Evolutionary conservation across 2,329 filamentous ascomycete genomes (phyloP).

Genomic region (Curvularia eragrostidis): DNA sequence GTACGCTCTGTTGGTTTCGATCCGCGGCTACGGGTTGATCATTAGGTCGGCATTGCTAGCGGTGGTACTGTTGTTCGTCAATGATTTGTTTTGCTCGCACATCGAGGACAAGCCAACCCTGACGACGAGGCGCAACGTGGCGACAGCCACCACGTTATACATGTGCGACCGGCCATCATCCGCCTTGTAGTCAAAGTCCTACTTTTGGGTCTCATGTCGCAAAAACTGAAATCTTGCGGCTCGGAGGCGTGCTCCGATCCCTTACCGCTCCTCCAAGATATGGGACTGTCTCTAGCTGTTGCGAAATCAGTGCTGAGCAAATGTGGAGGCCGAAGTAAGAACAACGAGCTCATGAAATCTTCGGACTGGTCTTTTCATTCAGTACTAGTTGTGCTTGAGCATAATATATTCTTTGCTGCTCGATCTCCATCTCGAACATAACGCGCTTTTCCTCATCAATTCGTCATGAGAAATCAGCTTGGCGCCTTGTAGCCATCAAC

Average conservation of each 20-base stretch:
- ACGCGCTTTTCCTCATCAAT: not conserved
- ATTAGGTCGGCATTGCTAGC: not conserved
- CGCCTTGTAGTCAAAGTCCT: not conserved
- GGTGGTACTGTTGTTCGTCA: not conserved
- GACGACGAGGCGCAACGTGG: conserved; percentile 25
- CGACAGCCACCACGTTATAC: conserved; percentile 15
- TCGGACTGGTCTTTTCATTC: not conserved
- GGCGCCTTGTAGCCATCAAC: conserved; percentile 50
- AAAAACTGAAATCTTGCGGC: not conserved
- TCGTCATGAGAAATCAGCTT: conserved; percentile 14
- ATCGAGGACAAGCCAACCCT: conserved; percentile 1
- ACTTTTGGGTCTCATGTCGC: not conserved
- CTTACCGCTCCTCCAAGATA: not conserved
- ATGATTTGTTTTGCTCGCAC: conserved; percentile 1
- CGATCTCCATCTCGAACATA: not conserved
- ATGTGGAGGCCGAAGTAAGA: not conserved
- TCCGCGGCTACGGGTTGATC: not conserved
- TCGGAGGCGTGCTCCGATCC: not conserved
- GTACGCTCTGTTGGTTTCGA: not conserved
- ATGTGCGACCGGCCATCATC: conserved; percentile 18
- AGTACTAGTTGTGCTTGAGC: not conserved
- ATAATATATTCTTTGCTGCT: not conserved
- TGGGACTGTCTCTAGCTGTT: not conserved
- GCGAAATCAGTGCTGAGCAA: not conserved
- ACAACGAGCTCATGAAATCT: not conserved